Conservation (phyloP, 140 eudicot genomes). For the Senecio squalidus region DNA sequence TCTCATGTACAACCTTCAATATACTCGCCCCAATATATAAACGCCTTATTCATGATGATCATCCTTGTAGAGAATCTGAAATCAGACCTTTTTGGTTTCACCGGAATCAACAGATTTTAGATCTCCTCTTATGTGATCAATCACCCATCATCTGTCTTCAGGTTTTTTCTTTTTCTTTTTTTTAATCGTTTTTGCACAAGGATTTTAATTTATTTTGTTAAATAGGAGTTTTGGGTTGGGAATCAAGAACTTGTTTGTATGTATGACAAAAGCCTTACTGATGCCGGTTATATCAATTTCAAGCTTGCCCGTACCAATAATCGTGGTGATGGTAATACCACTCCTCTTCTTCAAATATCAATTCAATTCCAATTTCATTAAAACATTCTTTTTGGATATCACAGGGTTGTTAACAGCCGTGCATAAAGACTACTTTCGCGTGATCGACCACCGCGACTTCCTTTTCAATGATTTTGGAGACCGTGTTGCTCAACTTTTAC, state of each 20-base stretch:
- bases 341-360: too few species aligned
- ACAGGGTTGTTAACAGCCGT: constrained; percentile 73
- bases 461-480: constrained; percentile 85
- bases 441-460: constrained; percentile 56
- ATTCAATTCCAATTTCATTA: too few species aligned
- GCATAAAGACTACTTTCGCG: constrained; percentile 63
- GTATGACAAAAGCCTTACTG: too few species aligned
- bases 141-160: constrained; percentile 87
- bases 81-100: constrained; percentile 50
- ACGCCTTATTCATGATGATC: constrained; percentile 57
- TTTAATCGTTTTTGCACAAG: too few species aligned
- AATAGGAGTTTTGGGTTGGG: too few species aligned
- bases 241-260: too few species aligned
- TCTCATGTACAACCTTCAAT: constrained; percentile 82
- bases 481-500: constrained; percentile 81
- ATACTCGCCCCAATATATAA: constrained; percentile 87
- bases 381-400: neutral
- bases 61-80: constrained; percentile 59
- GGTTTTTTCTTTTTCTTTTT: constrained; percentile 36
- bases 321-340: too few species aligned
- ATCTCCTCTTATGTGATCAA: constrained; percentile 57
- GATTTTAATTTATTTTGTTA: too few species aligned
- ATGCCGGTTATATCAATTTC: too few species aligned
- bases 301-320: too few species aligned
- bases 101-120: constrained; percentile 60